Evolutionary conservation across 345 rosid genomes (phyloP), one percentile per base, ranked within the genome.

Genomic region (Salix arbutifolia): DNA sequence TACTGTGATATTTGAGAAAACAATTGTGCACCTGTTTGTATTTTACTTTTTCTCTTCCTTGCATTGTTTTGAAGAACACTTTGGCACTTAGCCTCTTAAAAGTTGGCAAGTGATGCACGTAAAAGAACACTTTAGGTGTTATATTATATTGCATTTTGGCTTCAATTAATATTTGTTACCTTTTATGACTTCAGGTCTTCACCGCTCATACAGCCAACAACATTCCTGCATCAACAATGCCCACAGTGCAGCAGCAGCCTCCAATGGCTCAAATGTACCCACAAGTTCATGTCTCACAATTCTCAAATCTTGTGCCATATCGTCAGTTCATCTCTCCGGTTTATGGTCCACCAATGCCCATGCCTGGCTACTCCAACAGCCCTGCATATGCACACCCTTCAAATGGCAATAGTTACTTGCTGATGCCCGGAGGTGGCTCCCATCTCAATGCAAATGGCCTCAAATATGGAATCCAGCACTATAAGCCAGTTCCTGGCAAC

Each of bases 381-480:
- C 91, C 92, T 66, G 90, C 90, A 31, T 94, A 88, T 82, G 85
- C 98, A 8, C 98, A 94, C 80, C 97, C 97, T 74, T 84, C 97
- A 53, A 91, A 87, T 82, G 97, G 96, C 73, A 93, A 83, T 83
- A 87, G 88, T 78, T 95, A 90, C 81, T 68, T 93, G 90, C 75
- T 95, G 81, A 92, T 95, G 99, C 94, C 92, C 46, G 97, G 97
- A 71, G 90, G 94, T 70, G 83, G 90, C 82, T 88, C 97, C 74
- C 97, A 94, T 80, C 87, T 87, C 40, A 65, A 82, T 70, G 78
- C 93, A 4, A 89, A 89, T 79, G 92, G 94, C 74, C 85, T 93
- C 82, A 95, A 95, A 84, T 94, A 90, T 81, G 97, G 97, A 50
- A 83, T 92, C 70, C 97, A 89, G 85, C 97, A 86, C 78, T 93